These are phyloP conservation scores for Microdochium trichocladiopsis DNA, from an alignment of 2,329 filamentous ascomycete genomes.

Conservation along the genomic window DNA sequence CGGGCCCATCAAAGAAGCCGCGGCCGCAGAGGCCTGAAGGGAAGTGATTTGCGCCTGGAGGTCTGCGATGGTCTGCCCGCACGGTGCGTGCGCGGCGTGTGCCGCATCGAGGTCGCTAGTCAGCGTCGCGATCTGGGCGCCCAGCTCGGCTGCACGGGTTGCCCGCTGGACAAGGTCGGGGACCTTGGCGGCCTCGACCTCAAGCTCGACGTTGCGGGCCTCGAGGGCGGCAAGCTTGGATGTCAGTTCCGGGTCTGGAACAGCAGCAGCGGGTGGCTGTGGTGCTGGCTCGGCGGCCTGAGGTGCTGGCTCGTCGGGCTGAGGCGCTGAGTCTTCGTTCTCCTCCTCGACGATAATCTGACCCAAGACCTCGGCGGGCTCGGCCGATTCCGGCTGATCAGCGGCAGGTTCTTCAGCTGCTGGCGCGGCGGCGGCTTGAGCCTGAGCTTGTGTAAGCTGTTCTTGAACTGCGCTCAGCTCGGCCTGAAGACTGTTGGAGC, in stretches of 20 bases:
- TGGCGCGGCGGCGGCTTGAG: too few species aligned
- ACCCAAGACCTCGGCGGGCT: too few species aligned
- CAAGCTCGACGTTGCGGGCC: not conserved
- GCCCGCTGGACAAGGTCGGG: not conserved
- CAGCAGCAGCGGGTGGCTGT: not conserved
- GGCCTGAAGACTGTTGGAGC: not conserved
- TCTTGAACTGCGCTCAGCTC: not conserved
- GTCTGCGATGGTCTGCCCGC: not conserved
- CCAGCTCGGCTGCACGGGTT: not conserved
- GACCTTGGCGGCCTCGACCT: constrained; percentile 1
- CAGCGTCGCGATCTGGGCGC: not conserved
- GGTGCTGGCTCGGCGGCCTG: not conserved
- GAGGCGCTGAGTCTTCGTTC: too few species aligned
- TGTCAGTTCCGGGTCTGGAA: not conserved
- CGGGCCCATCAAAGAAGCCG: not conserved
- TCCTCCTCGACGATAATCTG: too few species aligned
- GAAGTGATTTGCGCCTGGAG: not conserved
- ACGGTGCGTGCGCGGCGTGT: not conserved
- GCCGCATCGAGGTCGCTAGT: not conserved
- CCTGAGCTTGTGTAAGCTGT: not conserved
- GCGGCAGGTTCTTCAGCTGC: too few species aligned
- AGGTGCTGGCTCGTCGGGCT: not conserved
- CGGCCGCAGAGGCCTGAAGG: not conserved
- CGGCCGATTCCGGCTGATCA: too few species aligned
- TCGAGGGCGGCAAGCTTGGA: not conserved